Conservation (phyloP, 2,329 filamentous ascomycete species). For the Nannizziopsis arthrosporioides region DNA sequence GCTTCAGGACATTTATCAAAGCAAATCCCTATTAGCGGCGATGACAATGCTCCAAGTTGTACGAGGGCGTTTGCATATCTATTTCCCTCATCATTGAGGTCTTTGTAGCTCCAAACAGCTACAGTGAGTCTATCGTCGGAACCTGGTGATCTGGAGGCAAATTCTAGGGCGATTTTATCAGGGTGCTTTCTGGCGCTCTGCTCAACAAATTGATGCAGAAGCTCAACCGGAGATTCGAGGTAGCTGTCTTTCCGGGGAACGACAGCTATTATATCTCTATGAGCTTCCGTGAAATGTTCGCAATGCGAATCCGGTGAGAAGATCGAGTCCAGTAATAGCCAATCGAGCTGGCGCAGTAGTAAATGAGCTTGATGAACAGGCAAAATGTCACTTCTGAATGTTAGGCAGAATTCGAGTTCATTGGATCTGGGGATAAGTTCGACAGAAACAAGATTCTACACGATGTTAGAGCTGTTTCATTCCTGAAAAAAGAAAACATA, state of each 20-base stretch:
- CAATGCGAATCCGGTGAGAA: slow-evolving; percentile 35
- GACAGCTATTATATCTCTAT: slow-evolving; percentile 44
- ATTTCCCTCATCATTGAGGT: slow-evolving; percentile 61
- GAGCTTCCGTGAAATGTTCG: slow-evolving; percentile 28
- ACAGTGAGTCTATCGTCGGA: slow-evolving; percentile 37
- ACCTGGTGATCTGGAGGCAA: slow-evolving; percentile 45
- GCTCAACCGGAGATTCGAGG: slow-evolving; percentile 46
- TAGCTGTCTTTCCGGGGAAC: slow-evolving; percentile 48
- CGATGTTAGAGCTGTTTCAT: slow-evolving; percentile 11
- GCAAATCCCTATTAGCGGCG: slow-evolving; percentile 59
- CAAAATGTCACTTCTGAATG: slow-evolving; percentile 52
- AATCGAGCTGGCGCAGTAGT: slow-evolving; percentile 61
- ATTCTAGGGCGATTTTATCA: slow-evolving; percentile 59
- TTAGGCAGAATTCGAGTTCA: slow-evolving; percentile 51
- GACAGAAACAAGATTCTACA: slow-evolving; percentile 60
- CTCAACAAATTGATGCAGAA: slow-evolving; percentile 74
- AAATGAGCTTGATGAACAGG: slow-evolving; percentile 56
- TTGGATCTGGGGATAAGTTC: slow-evolving; percentile 54
- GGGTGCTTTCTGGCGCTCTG: slow-evolving; percentile 46
- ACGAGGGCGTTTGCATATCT: slow-evolving; percentile 56
- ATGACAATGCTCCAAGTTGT: slow-evolving; percentile 39
- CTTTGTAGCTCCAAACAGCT: slow-evolving; percentile 58
- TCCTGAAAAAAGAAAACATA: slow-evolving; percentile 20
- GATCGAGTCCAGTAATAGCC: slow-evolving; percentile 49
- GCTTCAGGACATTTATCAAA: slow-evolving; percentile 80